A percentile compares a stretch with the other conserved stretches of the same genome.
These are phyloP conservation scores for Chamaecyparis obtusa DNA, from an alignment of 75 land plant species.

Conservation along the genomic window DNA sequence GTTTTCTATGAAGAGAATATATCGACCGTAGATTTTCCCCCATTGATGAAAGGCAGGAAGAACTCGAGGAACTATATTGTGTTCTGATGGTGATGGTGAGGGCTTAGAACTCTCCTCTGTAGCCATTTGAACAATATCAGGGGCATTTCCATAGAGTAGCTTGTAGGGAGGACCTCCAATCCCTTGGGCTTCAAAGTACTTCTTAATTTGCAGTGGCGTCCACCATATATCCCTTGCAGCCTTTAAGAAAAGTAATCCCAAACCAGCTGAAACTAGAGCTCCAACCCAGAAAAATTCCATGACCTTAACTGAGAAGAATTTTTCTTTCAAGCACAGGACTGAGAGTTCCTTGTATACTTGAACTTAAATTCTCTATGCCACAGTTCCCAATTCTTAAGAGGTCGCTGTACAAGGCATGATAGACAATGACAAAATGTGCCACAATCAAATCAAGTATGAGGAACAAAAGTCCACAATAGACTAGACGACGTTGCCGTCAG, in stretches of 20 bases:
- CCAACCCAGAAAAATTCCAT: not conserved
- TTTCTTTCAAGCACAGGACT: too few species aligned
- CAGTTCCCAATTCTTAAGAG: too few species aligned
- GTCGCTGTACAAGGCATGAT: too few species aligned
- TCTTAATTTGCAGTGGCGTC: not conserved
- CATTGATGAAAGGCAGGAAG: slow-evolving; percentile 23
- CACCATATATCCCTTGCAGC: not conserved
- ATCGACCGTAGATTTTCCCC: slow-evolving; percentile 1
- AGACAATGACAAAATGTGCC: too few species aligned
- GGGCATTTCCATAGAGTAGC: not conserved
- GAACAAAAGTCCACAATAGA: too few species aligned
- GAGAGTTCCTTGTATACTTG: too few species aligned
- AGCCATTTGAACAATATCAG: not conserved
- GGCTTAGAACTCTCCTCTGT: not conserved
- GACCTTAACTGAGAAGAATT: not conserved
- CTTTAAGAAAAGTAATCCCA: not conserved
- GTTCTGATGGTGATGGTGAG: not conserved
- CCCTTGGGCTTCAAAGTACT: not conserved
- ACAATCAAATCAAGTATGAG: too few species aligned
- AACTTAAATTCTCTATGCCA: too few species aligned
- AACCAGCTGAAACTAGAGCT: not conserved
- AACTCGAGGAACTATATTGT: slow-evolving; percentile 30
- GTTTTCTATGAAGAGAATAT: too few species aligned
- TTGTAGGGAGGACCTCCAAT: not conserved
- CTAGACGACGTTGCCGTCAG: too few species aligned